Evolutionary conservation across 2,329 filamentous ascomycete species (phyloP).

Genomic region (Geosmithia morbida): DNA sequence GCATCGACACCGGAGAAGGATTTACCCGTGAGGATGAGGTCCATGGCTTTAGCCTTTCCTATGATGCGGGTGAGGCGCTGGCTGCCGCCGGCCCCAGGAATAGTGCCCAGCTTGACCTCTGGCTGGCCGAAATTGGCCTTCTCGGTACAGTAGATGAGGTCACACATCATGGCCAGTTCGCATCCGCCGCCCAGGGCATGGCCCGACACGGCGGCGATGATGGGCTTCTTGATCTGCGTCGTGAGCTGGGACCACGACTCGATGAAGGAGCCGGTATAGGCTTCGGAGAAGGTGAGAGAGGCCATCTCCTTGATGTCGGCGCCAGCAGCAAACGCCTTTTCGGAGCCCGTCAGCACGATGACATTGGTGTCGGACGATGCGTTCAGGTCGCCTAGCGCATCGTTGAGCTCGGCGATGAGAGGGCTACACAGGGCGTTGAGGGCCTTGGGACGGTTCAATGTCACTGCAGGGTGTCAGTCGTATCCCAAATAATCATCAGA

Average conservation of each 20-base stretch:
- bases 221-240: conserved; percentile 76
- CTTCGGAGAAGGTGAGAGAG: conserved; percentile 72
- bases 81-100: conserved; percentile 83
- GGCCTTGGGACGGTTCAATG: conserved; percentile 85
- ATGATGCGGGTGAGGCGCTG: conserved; percentile 76
- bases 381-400: conserved; percentile 59
- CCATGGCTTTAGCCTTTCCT: conserved; percentile 80
- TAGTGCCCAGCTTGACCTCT: conserved; percentile 87
- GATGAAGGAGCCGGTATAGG: conserved; percentile 86
- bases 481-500: neutral
- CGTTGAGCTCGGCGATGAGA: conserved; percentile 79
- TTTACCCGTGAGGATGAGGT: conserved; percentile 75
- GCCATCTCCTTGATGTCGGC: conserved; percentile 99
- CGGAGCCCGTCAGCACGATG: conserved; percentile 76
- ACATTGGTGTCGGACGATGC: conserved; percentile 53
- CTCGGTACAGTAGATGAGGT: conserved; percentile 81
- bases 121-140: conserved; percentile 89
- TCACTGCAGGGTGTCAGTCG: conserved; percentile 41
- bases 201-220: conserved; percentile 87
- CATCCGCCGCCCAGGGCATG: conserved; percentile 92
- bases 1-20: conserved; percentile 76
- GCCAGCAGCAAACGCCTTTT: conserved; percentile 85
- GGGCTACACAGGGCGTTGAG: conserved; percentile 88
- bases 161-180: conserved; percentile 94
- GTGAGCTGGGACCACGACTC: conserved; percentile 84